Conservation (phyloP, 768 basidiomycete species). For the Leccinum arenicola region DNA sequence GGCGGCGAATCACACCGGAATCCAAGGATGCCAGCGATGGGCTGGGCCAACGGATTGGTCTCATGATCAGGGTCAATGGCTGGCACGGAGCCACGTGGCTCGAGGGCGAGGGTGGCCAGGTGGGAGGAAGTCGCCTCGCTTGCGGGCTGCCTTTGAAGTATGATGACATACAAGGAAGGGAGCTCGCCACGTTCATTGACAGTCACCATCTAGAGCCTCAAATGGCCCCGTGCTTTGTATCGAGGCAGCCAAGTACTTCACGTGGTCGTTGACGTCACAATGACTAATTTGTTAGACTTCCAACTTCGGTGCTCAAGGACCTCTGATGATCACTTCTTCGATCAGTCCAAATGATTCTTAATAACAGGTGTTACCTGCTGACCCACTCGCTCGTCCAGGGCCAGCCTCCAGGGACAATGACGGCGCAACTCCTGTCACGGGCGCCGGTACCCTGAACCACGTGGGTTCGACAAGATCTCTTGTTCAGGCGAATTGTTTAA, state of each 20-base stretch:
- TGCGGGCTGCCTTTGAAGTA: constrained; percentile 45
- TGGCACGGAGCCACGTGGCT: background rate
- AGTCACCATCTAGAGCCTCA: background rate
- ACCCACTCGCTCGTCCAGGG: background rate
- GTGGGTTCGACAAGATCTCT: background rate
- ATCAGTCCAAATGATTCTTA: background rate
- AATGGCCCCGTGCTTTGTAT: background rate
- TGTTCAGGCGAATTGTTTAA: background rate
- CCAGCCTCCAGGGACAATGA: background rate
- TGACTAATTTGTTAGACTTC: background rate
- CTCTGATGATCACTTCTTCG: background rate
- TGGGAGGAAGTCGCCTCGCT: constrained; percentile 33
- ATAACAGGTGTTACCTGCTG: background rate
- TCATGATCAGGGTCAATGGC: constrained; percentile 4
- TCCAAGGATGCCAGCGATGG: constrained; percentile 38
- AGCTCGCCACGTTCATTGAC: background rate
- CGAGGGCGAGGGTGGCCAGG: background rate
- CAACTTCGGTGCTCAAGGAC: background rate
- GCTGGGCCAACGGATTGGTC: constrained; percentile 44
- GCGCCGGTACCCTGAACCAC: background rate
- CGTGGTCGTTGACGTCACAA: background rate
- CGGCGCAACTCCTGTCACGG: background rate
- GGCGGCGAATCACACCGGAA: constrained; percentile 33
- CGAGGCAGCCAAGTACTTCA: background rate
- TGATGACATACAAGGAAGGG: background rate